Percentiles rank a stretch among this genome's conserved stretches.
phyloP scores from a whole-genome alignment of 2,329 filamentous ascomycete genomes.

The Xylariaceae sp. region DNA sequence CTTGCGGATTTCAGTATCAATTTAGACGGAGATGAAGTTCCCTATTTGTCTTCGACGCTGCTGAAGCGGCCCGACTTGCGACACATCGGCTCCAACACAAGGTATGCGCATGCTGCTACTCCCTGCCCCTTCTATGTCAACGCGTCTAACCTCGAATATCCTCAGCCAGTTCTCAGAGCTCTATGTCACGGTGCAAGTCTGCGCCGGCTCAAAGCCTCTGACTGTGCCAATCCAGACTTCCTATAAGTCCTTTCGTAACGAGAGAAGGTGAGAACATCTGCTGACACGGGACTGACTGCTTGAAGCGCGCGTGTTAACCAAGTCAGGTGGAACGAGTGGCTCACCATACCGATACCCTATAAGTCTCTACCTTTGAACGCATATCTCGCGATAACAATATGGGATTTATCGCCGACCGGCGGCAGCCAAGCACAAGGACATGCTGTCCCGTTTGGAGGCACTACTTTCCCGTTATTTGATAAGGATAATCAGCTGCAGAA shows the following conservation, averaged over 20 bases:
- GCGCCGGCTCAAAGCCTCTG: conserved; percentile 91
- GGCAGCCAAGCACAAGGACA: conserved; percentile 65
- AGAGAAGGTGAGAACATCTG: conserved; percentile 45
- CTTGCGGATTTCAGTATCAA: conserved; percentile 37
- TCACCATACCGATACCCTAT: conserved; percentile 79
- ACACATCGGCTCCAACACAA: conserved; percentile 81
- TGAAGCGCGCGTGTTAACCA: conserved; percentile 11
- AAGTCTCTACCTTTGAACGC: conserved; percentile 75
- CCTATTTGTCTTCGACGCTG: conserved; percentile 70
- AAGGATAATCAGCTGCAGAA: conserved; percentile 86
- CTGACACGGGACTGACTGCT: neutral
- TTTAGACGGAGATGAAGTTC: conserved; percentile 68
- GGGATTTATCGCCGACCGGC: conserved; percentile 84
- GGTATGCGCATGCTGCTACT: conserved; percentile 39
- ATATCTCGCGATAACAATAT: conserved; percentile 85
- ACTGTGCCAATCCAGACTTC: conserved; percentile 88
- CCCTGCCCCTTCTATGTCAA: neutral
- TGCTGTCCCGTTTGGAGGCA: conserved; percentile 87
- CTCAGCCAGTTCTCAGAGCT: conserved; percentile 75
- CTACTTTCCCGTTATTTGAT: conserved; percentile 88
- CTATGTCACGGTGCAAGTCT: conserved; percentile 87
- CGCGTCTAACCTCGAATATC: conserved; percentile 25
- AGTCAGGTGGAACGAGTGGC: conserved; percentile 88
- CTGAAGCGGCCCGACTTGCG: conserved; percentile 73
- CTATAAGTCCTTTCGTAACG: conserved; percentile 82